Conservation (phyloP, 164 flowering plant genomes). For the Aristolochia contorta region DNA sequence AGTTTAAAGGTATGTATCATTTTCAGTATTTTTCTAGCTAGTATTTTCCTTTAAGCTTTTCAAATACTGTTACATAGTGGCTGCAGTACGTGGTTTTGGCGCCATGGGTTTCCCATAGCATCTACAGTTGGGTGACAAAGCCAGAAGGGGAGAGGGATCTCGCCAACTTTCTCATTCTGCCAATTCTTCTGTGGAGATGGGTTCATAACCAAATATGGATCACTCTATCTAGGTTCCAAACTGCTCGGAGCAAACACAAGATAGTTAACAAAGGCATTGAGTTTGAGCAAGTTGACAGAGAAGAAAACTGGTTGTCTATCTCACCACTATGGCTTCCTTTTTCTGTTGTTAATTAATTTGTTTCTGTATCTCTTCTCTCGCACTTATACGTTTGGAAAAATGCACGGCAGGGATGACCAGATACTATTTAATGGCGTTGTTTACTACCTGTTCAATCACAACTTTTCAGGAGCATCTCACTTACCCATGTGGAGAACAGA, state of each 20-base stretch:
- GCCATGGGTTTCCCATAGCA: conserved; percentile 3
- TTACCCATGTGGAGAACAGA: conserved; percentile 35
- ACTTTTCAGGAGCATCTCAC: conserved; percentile 4
- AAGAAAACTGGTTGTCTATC: conserved; percentile 22
- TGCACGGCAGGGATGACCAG: conserved; percentile 26
- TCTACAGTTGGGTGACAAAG: background rate
- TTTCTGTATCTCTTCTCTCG: background rate
- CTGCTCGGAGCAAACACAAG: conserved; percentile 12
- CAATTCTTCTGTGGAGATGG: conserved; percentile 6
- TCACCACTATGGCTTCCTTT: background rate
- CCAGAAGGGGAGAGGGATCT: conserved; percentile 6
- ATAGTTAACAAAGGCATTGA: conserved; percentile 24
- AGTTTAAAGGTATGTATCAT: conserved; percentile 18
- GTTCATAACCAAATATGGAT: conserved; percentile 14
- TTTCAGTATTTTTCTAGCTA: too few relatives aligned
- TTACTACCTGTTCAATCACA: conserved; percentile 1
- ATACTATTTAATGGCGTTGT: conserved; percentile 18
- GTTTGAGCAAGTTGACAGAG: conserved; percentile 38
- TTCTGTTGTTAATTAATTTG: background rate
- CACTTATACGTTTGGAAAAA: background rate
- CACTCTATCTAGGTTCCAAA: conserved; percentile 11
- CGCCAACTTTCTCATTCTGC: background rate
- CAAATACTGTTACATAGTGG: too few relatives aligned
- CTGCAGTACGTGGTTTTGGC: conserved; percentile 9
- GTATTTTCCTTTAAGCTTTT: too few relatives aligned